phyloP scores from a whole-genome alignment of 345 rosid genomes.

The Aquilaria malaccensis region DNA sequence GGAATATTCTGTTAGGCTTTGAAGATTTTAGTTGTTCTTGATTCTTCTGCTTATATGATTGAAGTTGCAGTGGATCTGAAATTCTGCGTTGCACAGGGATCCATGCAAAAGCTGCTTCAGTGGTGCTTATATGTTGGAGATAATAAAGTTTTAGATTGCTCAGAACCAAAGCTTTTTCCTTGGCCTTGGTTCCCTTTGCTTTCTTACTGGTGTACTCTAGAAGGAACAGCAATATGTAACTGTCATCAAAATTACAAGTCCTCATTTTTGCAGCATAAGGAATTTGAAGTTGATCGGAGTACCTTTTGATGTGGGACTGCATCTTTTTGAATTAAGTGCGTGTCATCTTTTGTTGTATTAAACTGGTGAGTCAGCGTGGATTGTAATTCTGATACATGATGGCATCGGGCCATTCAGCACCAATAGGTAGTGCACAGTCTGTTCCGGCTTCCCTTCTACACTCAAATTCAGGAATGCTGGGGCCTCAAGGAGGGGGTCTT shows the following conservation, averaged over 20 bases:
- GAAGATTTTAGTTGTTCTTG: conserved; percentile 1
- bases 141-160: conserved; percentile 33
- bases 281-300: conserved; percentile 23
- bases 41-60: conserved; percentile 11
- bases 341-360: neutral
- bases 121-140: conserved; percentile 22
- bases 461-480: conserved; percentile 64
- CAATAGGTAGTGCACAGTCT: conserved; percentile 69
- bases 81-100: conserved; percentile 20
- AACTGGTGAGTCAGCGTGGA: conserved; percentile 17
- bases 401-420: conserved; percentile 76
- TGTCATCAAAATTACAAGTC: conserved; percentile 20
- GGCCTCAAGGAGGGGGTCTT: conserved; percentile 67
- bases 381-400: conserved; percentile 47
- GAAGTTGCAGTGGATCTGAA: conserved; percentile 27
- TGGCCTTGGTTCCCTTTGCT: conserved; percentile 22
- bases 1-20: neutral
- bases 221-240: conserved; percentile 26
- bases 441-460: conserved; percentile 64
- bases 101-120: conserved; percentile 27
- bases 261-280: conserved; percentile 27
- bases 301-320: conserved; percentile 15
- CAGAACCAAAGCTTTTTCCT: conserved; percentile 25
- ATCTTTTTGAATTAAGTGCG: neutral
- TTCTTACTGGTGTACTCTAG: conserved; percentile 28